Evolutionary conservation across 2,329 filamentous ascomycete species (phyloP).

Genomic region (Blastomyces silverae): DNA sequence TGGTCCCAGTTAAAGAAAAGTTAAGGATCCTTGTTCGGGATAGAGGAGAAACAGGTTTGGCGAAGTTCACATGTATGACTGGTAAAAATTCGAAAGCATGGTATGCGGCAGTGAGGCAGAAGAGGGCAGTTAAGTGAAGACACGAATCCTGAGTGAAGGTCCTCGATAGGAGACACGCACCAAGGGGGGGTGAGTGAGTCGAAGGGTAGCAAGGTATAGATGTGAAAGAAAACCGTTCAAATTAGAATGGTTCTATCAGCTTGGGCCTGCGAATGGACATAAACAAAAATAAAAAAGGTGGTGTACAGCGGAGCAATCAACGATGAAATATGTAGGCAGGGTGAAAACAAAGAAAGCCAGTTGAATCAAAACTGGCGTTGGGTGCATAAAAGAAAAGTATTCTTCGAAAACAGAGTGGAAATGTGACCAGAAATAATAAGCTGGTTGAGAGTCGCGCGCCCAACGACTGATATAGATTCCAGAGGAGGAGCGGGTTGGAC

Average conservation of each 20-base stretch:
- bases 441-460: slow-evolving; percentile 5
- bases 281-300: slow-evolving; percentile 13
- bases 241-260: slow-evolving; percentile 13
- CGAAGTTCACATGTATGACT: slow-evolving; percentile 13
- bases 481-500: slow-evolving; percentile 13
- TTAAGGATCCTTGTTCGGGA: slow-evolving; percentile 10
- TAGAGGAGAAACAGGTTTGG: neutral
- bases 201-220: slow-evolving; percentile 5
- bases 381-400: slow-evolving; percentile 19
- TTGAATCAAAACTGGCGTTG: slow-evolving; percentile 16
- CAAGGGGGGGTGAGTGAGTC: slow-evolving; percentile 6
- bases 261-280: slow-evolving; percentile 14
- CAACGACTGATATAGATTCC: slow-evolving; percentile 3
- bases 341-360: slow-evolving; percentile 11
- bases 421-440: slow-evolving; percentile 13
- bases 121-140: slow-evolving; percentile 12
- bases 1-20: slow-evolving; percentile 11
- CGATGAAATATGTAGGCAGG: slow-evolving; percentile 9
- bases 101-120: slow-evolving; percentile 12
- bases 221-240: slow-evolving; percentile 14
- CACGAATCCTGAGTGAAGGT: slow-evolving; percentile 11
- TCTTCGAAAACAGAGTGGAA: slow-evolving; percentile 12
- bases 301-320: slow-evolving; percentile 20
- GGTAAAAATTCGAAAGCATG: slow-evolving; percentile 14
- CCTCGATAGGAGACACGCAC: slow-evolving; percentile 18